Conservation (phyloP, 2,329 filamentous ascomycete species). For the Bipolaris victoriae region DNA sequence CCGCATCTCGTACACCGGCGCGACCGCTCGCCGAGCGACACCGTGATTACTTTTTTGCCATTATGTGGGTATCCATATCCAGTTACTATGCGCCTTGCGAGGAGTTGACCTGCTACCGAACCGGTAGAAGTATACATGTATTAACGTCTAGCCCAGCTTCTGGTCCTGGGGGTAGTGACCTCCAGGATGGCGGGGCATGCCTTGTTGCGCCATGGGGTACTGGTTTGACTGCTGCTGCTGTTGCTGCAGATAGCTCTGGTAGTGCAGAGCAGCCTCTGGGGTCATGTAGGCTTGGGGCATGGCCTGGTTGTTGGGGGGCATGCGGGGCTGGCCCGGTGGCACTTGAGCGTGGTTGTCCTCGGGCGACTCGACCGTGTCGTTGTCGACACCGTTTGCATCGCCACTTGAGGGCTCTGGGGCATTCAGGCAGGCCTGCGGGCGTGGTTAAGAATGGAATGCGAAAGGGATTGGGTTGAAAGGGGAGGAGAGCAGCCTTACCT, state of each 20-base stretch:
- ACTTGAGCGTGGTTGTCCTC: constrained; percentile 86
- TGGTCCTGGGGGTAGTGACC: constrained; percentile 75
- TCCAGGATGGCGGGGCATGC: constrained; percentile 66
- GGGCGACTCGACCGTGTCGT: constrained; percentile 76
- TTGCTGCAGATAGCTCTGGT: constrained; percentile 77
- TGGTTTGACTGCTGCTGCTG: constrained; percentile 65
- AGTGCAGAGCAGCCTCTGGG: constrained; percentile 74
- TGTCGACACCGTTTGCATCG: constrained; percentile 67
- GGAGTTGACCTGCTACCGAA: constrained; percentile 36
- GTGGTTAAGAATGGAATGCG: constrained; percentile 44
- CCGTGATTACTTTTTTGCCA: constrained; percentile 47
- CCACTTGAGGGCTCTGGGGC: constrained; percentile 86
- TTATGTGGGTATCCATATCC: constrained; percentile 50
- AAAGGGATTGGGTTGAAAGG: constrained; percentile 3
- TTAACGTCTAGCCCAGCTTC: constrained; percentile 47
- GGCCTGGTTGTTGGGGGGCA: constrained; percentile 67
- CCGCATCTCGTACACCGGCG: constrained; percentile 29
- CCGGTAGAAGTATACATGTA: constrained; percentile 32
- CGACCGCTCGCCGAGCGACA: constrained; percentile 36
- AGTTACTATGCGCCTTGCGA: constrained; percentile 40
- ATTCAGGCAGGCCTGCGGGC: constrained; percentile 86
- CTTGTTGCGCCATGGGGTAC: constrained; percentile 78
- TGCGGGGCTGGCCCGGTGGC: constrained; percentile 73
- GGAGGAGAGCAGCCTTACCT: constrained; percentile 65
- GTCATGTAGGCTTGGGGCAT: constrained; percentile 70